Conservation (phyloP, 768 basidiomycete species). For the Mrakia blollopis region DNA sequence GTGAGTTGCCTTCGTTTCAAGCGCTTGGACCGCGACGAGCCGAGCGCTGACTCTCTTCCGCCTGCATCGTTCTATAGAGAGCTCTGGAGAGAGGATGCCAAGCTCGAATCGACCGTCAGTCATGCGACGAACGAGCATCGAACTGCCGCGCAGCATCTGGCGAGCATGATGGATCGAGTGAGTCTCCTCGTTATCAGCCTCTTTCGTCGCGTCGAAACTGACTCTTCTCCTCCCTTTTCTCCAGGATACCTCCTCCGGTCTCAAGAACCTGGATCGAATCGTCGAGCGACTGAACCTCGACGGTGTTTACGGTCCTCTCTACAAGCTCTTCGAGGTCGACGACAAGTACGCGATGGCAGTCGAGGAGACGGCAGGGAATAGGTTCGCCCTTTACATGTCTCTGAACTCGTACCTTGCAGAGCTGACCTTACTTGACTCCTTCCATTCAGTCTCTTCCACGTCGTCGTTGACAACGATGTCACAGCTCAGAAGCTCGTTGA, state of each 20-base stretch:
- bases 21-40: background rate
- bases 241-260: conserved; percentile 87
- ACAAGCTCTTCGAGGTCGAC: conserved; percentile 83
- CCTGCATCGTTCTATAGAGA: conserved; percentile 49
- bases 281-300: conserved; percentile 65
- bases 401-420: background rate
- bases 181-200: conserved; percentile 31
- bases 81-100: conserved; percentile 90
- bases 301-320: conserved; percentile 90
- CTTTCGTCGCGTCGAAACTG: background rate
- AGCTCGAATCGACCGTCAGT: conserved; percentile 67
- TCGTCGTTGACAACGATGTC: conserved; percentile 94
- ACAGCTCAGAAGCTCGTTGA: conserved; percentile 89
- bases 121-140: conserved; percentile 76
- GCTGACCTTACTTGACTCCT: background rate
- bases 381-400: conserved; percentile 49
- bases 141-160: conserved; percentile 68
- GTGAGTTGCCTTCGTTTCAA: conserved; percentile 42
- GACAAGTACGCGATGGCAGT: conserved; percentile 91
- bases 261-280: conserved; percentile 79
- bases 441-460: conserved; percentile 76
- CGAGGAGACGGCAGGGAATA: conserved; percentile 92
- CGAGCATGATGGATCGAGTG: conserved; percentile 95
- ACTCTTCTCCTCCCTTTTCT: conserved; percentile 9
- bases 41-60: background rate